A percentile compares a stretch with the other conserved stretches of the same genome.
phyloP scores from a whole-genome alignment of 1,139 yeast species.

The Pichia sp. region DNA sequence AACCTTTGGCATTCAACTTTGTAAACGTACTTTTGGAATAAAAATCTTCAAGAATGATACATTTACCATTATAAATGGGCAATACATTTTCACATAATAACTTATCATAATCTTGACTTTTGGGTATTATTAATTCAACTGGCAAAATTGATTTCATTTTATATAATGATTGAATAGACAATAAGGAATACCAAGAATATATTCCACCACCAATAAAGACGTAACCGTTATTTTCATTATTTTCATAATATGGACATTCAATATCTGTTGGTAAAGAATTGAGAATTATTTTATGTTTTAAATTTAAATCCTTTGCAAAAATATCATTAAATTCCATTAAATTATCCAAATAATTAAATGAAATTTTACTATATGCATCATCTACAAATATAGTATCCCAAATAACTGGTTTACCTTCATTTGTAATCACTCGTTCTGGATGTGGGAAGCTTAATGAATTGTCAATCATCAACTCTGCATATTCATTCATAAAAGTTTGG shows the following conservation, averaged over 20 bases:
- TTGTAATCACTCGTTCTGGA: slow-evolving; percentile 18
- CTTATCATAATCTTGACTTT: slow-evolving; percentile 39
- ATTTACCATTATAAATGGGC: slow-evolving; percentile 41
- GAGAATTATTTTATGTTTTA: slow-evolving; percentile 20
- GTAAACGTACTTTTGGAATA: slow-evolving; percentile 19
- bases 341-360: slow-evolving; percentile 12
- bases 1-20: slow-evolving; percentile 39
- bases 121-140: slow-evolving; percentile 53
- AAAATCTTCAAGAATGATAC: slow-evolving; percentile 28
- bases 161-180: slow-evolving; percentile 47
- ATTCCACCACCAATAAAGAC: slow-evolving; percentile 59
- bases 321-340: slow-evolving; percentile 19
- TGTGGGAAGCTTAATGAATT: slow-evolving; percentile 16
- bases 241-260: slow-evolving; percentile 27
- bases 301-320: slow-evolving; percentile 21
- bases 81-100: slow-evolving; percentile 41
- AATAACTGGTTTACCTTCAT: slow-evolving; percentile 22
- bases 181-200: slow-evolving; percentile 46
- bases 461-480: slow-evolving; percentile 10
- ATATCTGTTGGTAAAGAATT: slow-evolving; percentile 15
- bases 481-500: slow-evolving; percentile 15
- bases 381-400: slow-evolving; percentile 21
- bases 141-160: slow-evolving; percentile 49
- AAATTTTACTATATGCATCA: slow-evolving; percentile 14
- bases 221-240: slow-evolving; percentile 41